phyloP scores from a whole-genome alignment of 208 protist genomes.

The Acanthamoeba castellanii region DNA sequence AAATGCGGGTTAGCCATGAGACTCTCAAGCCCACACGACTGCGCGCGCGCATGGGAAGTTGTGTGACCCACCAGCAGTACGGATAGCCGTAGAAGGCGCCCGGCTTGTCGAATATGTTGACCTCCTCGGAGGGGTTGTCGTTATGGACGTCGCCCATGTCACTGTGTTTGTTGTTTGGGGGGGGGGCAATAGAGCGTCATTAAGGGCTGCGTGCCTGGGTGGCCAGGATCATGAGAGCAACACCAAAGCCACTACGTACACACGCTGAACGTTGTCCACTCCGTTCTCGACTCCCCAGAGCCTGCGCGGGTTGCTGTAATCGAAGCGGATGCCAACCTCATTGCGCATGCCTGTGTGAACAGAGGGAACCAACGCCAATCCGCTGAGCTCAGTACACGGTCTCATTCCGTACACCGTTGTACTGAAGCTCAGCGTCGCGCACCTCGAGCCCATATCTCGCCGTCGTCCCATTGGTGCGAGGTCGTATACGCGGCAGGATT shows the following conservation, averaged over 20 bases:
- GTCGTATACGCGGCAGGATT: neutral
- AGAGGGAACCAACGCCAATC: neutral
- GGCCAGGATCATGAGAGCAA: neutral
- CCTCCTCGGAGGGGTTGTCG: constrained; percentile 64
- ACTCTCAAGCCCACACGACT: neutral
- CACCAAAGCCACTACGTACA: neutral
- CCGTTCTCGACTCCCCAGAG: constrained; percentile 65
- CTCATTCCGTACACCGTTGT: neutral
- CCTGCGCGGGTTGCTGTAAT: neutral
- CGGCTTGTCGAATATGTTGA: constrained; percentile 39
- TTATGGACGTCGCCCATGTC: constrained; percentile 61
- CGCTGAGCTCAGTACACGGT: neutral
- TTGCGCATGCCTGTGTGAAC: neutral
- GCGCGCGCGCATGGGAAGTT: neutral
- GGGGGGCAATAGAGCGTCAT: neutral
- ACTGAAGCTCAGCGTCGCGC: neutral
- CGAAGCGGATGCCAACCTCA: constrained; percentile 38
- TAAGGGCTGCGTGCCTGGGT: neutral
- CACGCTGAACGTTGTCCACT: neutral
- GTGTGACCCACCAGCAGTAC: constrained; percentile 19
- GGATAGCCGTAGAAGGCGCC: constrained; percentile 59
- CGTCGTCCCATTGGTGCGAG: neutral
- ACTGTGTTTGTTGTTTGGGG: neutral
- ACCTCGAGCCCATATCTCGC: constrained; percentile 11
- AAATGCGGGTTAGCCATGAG: neutral